Conservation (phyloP, 2,329 filamentous ascomycete genomes). For the Chalaropsis ovoidea region DNA sequence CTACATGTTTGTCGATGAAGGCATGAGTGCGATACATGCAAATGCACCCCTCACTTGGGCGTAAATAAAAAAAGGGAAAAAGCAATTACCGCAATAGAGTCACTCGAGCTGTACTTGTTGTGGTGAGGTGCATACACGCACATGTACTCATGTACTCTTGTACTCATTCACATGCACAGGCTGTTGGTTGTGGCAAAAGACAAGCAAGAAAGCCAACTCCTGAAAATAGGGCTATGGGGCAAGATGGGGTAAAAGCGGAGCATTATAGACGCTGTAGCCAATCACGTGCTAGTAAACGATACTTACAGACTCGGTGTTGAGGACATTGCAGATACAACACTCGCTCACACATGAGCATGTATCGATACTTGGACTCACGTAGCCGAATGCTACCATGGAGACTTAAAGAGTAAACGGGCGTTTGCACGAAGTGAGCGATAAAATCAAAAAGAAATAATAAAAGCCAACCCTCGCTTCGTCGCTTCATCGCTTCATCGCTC, state of each 20-base stretch:
- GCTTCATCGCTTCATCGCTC: background rate
- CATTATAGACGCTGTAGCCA: background rate
- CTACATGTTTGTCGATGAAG: no score
- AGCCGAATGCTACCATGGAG: background rate
- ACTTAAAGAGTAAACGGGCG: background rate
- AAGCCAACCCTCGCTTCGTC: background rate
- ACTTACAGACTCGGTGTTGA: background rate
- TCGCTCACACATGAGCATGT: background rate
- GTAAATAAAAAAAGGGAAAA: no score
- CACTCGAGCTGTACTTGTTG: no score
- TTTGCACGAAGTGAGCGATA: background rate
- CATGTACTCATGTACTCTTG: no score
- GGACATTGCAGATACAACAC: background rate
- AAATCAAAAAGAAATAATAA: no score
- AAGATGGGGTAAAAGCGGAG: background rate
- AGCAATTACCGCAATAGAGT: no score
- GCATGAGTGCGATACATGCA: no score
- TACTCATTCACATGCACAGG: background rate
- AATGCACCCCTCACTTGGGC: background rate
- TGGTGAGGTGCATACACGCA: background rate
- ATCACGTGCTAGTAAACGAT: background rate
- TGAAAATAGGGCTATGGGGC: constrained; percentile 6
- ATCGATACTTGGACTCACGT: background rate
- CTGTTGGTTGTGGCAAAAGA: background rate
- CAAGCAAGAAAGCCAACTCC: background rate